phyloP scores from a whole-genome alignment of 2,329 filamentous ascomycete species.

The Aspergillus tubingensis region DNA sequence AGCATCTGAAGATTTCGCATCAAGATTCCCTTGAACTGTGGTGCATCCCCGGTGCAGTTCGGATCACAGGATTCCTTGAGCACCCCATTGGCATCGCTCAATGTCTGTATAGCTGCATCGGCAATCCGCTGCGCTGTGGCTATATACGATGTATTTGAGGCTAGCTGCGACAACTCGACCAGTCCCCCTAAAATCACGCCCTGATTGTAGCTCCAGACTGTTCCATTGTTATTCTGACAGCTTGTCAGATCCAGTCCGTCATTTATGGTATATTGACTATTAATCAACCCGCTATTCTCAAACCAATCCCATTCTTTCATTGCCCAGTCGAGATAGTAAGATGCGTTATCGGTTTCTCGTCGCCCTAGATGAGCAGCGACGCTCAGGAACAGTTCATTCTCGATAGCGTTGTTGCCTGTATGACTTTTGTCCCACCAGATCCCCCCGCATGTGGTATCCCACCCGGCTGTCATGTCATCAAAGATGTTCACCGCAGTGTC shows the following conservation, averaged over 20 bases:
- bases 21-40: conserved; percentile 2
- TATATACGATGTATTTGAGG: conserved; percentile 43
- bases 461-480: not conserved
- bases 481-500: not conserved
- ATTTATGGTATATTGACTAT: not conserved
- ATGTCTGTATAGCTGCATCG: conserved; percentile 51
- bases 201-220: conserved; percentile 7
- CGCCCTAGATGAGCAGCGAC: conserved; percentile 3
- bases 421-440: conserved; percentile 3
- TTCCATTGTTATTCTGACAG: not conserved
- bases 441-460: not conserved
- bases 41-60: not conserved
- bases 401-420: conserved; percentile 2
- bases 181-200: conserved; percentile 3
- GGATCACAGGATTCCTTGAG: conserved; percentile 2
- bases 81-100: conserved; percentile 51
- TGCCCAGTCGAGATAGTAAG: conserved; percentile 1
- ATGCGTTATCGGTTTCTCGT: not conserved
- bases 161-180: not conserved
- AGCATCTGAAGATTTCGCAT: conserved; percentile 1
- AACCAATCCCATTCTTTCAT: not conserved
- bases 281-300: not conserved
- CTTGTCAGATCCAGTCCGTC: not conserved
- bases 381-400: conserved; percentile 5
- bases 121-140: conserved; percentile 53